A percentile compares a stretch with the other conserved stretches of the same genome.
Evolutionary conservation across 2,329 filamentous ascomycete genomes (phyloP).

Genomic region (Sporothrix schenckii): DNA sequence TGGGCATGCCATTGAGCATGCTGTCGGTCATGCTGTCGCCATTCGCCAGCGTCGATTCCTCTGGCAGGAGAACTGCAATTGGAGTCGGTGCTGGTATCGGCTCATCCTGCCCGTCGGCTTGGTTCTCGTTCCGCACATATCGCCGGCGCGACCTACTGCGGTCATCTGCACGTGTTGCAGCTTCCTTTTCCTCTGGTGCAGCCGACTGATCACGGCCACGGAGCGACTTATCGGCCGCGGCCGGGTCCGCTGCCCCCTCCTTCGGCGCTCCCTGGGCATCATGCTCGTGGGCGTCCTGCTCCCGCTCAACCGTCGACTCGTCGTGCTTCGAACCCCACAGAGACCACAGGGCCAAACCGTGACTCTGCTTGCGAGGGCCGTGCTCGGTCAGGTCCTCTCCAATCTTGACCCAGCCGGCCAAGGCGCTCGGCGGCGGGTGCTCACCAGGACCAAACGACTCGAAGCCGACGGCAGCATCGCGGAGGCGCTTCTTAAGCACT

Average conservation of each 20-base stretch:
- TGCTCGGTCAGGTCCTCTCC: slow-evolving; percentile 53
- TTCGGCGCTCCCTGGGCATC: slow-evolving; percentile 39
- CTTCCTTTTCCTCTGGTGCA: not conserved
- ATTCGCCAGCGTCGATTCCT: not conserved
- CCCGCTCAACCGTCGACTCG: slow-evolving; percentile 67
- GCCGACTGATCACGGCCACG: slow-evolving; percentile 28
- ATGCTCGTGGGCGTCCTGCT: slow-evolving; percentile 53
- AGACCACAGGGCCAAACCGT: slow-evolving; percentile 81
- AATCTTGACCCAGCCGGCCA: slow-evolving; percentile 69
- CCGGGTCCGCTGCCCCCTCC: slow-evolving; percentile 39
- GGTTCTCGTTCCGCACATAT: slow-evolving; percentile 28
- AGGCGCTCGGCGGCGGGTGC: slow-evolving; percentile 77
- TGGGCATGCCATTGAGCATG: too few species aligned
- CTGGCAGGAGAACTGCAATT: not conserved
- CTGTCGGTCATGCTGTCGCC: not conserved
- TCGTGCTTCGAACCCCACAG: slow-evolving; percentile 90
- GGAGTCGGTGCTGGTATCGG: too few species aligned
- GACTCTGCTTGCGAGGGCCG: slow-evolving; percentile 60
- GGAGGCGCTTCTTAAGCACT: slow-evolving; percentile 72
- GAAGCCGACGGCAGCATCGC: slow-evolving; percentile 73
- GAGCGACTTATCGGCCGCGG: not conserved
- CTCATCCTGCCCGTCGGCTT: slow-evolving; percentile 20
- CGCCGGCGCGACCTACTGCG: slow-evolving; percentile 19
- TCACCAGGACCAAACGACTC: slow-evolving; percentile 72
- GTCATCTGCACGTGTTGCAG: not conserved